Conservation (phyloP, 2,329 filamentous ascomycete species). For the Cephalotrichum gorgonifer region DNA sequence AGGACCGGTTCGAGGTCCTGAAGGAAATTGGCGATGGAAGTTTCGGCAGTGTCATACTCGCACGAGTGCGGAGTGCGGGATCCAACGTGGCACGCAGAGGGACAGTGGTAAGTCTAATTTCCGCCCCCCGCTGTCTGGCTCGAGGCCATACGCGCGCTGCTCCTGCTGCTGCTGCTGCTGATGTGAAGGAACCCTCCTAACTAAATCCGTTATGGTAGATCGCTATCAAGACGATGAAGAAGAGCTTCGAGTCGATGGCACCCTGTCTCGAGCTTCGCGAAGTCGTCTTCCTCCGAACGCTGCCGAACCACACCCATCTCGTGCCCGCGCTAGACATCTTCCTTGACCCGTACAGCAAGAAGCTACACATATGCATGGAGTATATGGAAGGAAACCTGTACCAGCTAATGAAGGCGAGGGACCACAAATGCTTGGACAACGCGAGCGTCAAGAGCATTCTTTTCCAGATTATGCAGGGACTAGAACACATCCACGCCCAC, state of each 20-base stretch:
- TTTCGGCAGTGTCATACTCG: slow-evolving; percentile 91
- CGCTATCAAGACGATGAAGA: slow-evolving; percentile 99
- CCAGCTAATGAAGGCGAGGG: slow-evolving; percentile 95
- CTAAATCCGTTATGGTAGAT: slow-evolving; percentile 46
- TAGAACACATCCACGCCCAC: slow-evolving; percentile 95
- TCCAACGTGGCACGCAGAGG: slow-evolving; percentile 80
- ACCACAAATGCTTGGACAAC: slow-evolving; percentile 87
- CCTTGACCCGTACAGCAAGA: slow-evolving; percentile 88
- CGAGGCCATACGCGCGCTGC: background rate
- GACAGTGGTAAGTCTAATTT: slow-evolving; percentile 63
- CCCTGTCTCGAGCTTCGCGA: slow-evolving; percentile 90
- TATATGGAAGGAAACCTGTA: slow-evolving; percentile 99
- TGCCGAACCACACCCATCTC: slow-evolving; percentile 80
- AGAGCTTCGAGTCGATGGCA: slow-evolving; percentile 86
- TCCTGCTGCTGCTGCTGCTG: background rate
- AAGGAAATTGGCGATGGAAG: slow-evolving; percentile 99
- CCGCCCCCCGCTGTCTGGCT: background rate
- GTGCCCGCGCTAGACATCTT: slow-evolving; percentile 99
- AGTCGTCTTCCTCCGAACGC: slow-evolving; percentile 87
- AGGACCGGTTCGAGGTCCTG: slow-evolving; percentile 91
- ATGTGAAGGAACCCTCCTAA: background rate
- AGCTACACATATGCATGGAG: slow-evolving; percentile 97
- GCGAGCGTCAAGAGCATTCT: slow-evolving; percentile 94
- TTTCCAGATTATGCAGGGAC: slow-evolving; percentile 89
- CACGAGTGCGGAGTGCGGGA: slow-evolving; percentile 82